Base-by-base conservation (phyloP, 1,284 basidiomycete species). In the Psilocybe mexicana region DNA sequence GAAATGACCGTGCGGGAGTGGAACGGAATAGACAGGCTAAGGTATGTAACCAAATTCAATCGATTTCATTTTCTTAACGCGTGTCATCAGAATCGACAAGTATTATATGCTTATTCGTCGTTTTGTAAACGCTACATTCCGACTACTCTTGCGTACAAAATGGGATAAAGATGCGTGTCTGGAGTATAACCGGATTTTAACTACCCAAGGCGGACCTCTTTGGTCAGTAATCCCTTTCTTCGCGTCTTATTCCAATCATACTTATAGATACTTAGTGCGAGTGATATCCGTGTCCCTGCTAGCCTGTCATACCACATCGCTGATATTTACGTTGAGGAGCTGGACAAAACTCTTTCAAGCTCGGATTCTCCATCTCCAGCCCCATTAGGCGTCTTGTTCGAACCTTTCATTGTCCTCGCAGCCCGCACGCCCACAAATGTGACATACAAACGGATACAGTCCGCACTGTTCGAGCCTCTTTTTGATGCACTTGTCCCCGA, bases 41-140 rank as follows among this genome's bases (percentile, higher is more conserved):
- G 95, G 94, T 96, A 57, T 62, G 43, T 38, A 48, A 38, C 14
- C 43, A 35, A 40, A 28, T 46, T 0, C 52, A 33, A 28, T 35
- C n/a, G 3, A 18, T 49, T 50, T 38, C 28, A 47, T 35, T 52
- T 7, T 7, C 26, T 30, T 1, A 42, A 46, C 38, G 45, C 23
- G 43, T 58, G 45, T 44, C 48, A 46, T 23, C 42, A 96, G 94
- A 65, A 88, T 97, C 71, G 95, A 98, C 83, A 99, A 99, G 73
- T 99, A 93, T 73, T 96, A 96, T 70, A 87, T 98, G 84, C 88
- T 99, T 52, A 87, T 98, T 60, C 83, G 96, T 52, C 82, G 92
- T 59, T 98, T 95, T 68, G 80, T 94, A 46, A 91, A 94, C 65
- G 91, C 90, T 0, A 86, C 90, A 0, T 96, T 98, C 73, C 78